phyloP scores from a whole-genome alignment of 805 yeast genomes.

The Lachancea thermotolerans region DNA sequence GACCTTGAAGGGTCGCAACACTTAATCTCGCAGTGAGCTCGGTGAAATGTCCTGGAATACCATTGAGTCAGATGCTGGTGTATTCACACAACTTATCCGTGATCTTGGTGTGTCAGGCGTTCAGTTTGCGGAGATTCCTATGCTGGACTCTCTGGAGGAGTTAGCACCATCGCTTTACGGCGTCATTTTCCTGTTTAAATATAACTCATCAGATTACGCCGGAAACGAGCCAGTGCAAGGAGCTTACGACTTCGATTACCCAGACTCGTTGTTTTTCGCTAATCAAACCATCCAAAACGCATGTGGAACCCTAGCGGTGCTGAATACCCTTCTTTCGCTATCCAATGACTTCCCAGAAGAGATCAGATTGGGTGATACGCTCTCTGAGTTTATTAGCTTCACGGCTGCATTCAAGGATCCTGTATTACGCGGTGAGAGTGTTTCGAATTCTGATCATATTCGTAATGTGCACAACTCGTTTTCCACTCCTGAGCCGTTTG shows the following conservation, averaged over 20 bases:
- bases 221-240: conserved; percentile 41
- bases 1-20: background rate
- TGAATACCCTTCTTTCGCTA: conserved; percentile 41
- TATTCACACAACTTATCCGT: conserved; percentile 57
- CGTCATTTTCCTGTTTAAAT: conserved; percentile 56
- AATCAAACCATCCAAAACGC: conserved; percentile 60
- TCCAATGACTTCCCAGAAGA: conserved; percentile 32
- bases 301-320: conserved; percentile 68
- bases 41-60: conserved; percentile 44
- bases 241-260: conserved; percentile 32
- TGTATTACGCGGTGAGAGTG: conserved; percentile 52
- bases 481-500: conserved; percentile 45
- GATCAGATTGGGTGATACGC: conserved; percentile 43
- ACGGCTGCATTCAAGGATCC: conserved; percentile 45
- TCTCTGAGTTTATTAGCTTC: conserved; percentile 43
- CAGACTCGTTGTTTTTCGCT: conserved; percentile 48
- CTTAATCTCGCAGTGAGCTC: background rate
- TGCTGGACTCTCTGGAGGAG: conserved; percentile 44
- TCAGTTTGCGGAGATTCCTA: conserved; percentile 44
- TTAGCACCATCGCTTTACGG: conserved; percentile 43
- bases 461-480: conserved; percentile 56
- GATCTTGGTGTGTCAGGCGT: conserved; percentile 45
- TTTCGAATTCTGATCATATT: conserved; percentile 51
- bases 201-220: conserved; percentile 30
- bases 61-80: conserved; percentile 61